These are phyloP conservation scores for Termitomyces sp. DNA, from an alignment of 768 basidiomycete species.

Conservation along the genomic window DNA sequence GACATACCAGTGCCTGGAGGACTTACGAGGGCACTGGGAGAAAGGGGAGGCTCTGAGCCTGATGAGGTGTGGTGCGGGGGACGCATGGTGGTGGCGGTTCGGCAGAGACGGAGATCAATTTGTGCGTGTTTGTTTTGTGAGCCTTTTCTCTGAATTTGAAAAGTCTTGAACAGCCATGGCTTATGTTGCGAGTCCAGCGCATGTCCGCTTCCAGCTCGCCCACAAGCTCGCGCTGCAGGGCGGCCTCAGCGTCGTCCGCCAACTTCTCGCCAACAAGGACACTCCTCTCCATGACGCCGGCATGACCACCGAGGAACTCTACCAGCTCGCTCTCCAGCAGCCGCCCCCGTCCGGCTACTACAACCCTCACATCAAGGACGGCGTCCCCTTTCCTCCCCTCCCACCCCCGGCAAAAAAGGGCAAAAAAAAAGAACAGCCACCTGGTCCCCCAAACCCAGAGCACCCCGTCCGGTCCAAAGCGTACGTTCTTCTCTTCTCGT, in stretches of 20 bases:
- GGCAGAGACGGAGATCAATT: not conserved
- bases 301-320: conserved; percentile 34
- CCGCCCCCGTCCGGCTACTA: conserved; percentile 26
- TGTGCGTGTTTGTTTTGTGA: conserved; percentile 10
- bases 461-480: conserved; percentile 53
- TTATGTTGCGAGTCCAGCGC: conserved; percentile 2
- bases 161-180: too few relatives aligned
- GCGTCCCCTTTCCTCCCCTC: not conserved
- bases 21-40: conserved; percentile 19
- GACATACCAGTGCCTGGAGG: conserved; percentile 50
- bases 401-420: conserved; percentile 2
- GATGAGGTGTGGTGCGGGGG: conserved; percentile 24
- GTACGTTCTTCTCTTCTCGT: conserved; percentile 22
- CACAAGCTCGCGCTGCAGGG: conserved; percentile 14
- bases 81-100: conserved; percentile 21
- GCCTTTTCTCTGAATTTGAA: too few relatives aligned
- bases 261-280: conserved; percentile 23
- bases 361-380: conserved; percentile 8
- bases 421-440: conserved; percentile 1
- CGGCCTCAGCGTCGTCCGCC: conserved; percentile 25
- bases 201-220: conserved; percentile 3
- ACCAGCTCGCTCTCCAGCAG: conserved; percentile 28
- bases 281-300: conserved; percentile 19
- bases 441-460: conserved; percentile 33
- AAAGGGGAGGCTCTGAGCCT: conserved; percentile 9